Evolutionary conservation across 1,284 basidiomycete genomes (phyloP).

Genomic region (Mycena sp.): DNA sequence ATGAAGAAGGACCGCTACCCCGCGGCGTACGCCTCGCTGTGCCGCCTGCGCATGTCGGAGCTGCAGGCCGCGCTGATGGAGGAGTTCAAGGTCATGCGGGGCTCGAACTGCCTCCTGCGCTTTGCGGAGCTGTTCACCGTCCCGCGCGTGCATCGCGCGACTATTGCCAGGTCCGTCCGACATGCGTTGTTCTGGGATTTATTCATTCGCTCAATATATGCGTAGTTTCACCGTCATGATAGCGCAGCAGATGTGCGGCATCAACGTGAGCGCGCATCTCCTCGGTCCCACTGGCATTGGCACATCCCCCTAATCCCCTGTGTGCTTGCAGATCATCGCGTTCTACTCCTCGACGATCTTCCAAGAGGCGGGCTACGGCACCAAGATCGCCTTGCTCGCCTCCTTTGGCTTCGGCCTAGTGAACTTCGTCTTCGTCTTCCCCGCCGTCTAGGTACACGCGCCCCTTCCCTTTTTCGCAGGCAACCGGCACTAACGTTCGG

Average conservation of each 20-base stretch:
- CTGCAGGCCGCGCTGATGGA: conserved; percentile 57
- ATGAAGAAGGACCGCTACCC: conserved; percentile 71
- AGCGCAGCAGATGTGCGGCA: conserved; percentile 52
- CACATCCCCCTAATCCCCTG: background rate
- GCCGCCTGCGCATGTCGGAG: conserved; percentile 70
- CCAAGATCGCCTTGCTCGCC: conserved; percentile 63
- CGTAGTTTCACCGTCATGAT: conserved; percentile 76
- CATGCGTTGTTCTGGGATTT: no score
- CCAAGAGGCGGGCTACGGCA: conserved; percentile 59
- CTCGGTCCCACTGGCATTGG: background rate
- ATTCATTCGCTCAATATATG: no score
- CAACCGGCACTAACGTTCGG: no score
- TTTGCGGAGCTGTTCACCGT: conserved; percentile 73
- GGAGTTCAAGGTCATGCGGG: conserved; percentile 59
- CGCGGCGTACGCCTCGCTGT: conserved; percentile 66
- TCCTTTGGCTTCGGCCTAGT: conserved; percentile 81
- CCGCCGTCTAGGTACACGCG: conserved; percentile 53
- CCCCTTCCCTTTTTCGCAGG: no score
- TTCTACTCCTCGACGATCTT: conserved; percentile 81
- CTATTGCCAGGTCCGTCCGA: no score
- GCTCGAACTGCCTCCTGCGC: conserved; percentile 64
- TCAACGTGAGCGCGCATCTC: conserved; percentile 47
- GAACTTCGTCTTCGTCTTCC: conserved; percentile 72
- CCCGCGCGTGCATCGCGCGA: conserved; percentile 75
- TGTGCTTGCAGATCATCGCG: conserved; percentile 56